Evolutionary conservation across 768 basidiomycete species (phyloP), one percentile per base, ranked within the genome.

Genomic region (Amanita molliuscula): DNA sequence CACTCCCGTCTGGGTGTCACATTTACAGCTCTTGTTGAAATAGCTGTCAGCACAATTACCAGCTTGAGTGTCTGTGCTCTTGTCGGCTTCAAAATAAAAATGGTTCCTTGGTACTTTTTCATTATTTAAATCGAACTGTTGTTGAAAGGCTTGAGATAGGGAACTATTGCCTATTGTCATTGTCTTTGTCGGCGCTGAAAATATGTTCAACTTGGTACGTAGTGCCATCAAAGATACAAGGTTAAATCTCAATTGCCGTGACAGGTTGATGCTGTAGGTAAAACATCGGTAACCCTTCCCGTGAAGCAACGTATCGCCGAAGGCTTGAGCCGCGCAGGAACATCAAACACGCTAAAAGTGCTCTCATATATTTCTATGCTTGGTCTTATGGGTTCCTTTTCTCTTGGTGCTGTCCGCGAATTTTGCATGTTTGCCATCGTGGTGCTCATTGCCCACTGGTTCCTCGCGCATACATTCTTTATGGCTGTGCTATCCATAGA

Each of bases 361-460:
- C 77, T 92, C 11, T 77, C 85, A 8, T 97, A 95, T 63, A 88
- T 94, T 60, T 61, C 72, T 26, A 80, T 94, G 47, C 77, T 95
- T 4, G 83, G 85, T 3, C 63, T 84, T 54, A 81, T 92, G 43
- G 84, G 85, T 13, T 68, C 82, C 40, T 79, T 88, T 58, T 77
- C 85, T 38, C 76, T 74, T 13, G 86, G 89, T 36, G 85, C 89
- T 1, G 88, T 94, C 31, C 79, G 88, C 34, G 91, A 97, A 58
- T 95, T 97, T 61, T 95, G 93, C 64, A 75, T 82, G 3, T 97
- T 98, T 62, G 91, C 92, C 0, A 83, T 92, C 38, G 91, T 97
- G 20, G 91, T 97, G 9, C 75, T 97, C 18, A 86, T 97, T 26
- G 93, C 92, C 13, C 94, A 98, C 63, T 98, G 92, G 92, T 95